Base-by-base conservation (phyloP, 2,329 filamentous ascomycete genomes). In the Acephala macrosclerotiorum region DNA sequence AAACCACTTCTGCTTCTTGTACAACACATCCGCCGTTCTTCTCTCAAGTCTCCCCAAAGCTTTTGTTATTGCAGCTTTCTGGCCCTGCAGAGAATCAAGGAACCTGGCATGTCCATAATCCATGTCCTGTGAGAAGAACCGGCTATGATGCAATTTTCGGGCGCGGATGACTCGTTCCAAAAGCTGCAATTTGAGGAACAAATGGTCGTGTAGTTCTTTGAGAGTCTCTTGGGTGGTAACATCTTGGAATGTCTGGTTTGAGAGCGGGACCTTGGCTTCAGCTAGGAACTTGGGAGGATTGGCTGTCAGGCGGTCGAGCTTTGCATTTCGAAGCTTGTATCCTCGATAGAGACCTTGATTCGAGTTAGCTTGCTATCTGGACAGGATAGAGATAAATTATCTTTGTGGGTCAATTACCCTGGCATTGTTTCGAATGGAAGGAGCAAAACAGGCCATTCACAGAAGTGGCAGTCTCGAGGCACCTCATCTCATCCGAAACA, bases 1-100 rank as follows among this genome's bases (percentile, higher is more conserved):
- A 68, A 79, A 83, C 82, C 83, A 84, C 66, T 82, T 80, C 70
- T 82, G 78, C 64, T 80, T 77, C 64, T 79, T 73, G 69, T 82
- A 83, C 53, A 83, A 45, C 11, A 83, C 76, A 60, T 81, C 76
- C 7, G 80, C 78, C 14, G 75, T 79, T 20, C 80, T 78, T 51
- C 77, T 78, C 40, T 81, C 79, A 2, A 84, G 71, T 33, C 76
- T 77, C 60, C 83, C 81, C 5, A 84, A 73, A 16, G 81, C 80
- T 22, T 59, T 65, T 1, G 47, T 45, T 18, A 67, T 60, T 29
- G 61, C 45, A 3, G 40, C 57, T 40, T 77, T 80, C 35, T 80
- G 77, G 53, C 75, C 77, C 12, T 75, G 70, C 16, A 82, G 72
- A 45, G 73, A 69, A 55, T 78, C 77, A 14, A 82, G 71, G 64